phyloP scores from a whole-genome alignment of 1,139 yeast species.

The Hansenula lynferdii region DNA sequence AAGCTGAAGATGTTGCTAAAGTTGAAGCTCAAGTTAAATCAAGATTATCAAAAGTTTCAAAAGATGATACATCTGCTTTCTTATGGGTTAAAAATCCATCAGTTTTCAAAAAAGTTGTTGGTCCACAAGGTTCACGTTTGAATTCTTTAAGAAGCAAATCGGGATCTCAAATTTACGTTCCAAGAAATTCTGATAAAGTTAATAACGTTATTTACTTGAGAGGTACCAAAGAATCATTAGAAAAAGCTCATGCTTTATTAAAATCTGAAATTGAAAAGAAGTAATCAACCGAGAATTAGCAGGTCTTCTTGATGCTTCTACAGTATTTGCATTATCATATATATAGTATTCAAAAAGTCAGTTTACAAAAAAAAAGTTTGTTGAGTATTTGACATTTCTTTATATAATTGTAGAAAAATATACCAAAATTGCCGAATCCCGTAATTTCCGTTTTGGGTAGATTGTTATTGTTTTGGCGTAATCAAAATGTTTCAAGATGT shows the following conservation, averaged over 20 bases:
- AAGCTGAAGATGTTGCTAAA: constrained; percentile 28
- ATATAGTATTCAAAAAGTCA: too few relatives aligned
- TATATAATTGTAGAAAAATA: neutral
- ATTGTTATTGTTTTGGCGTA: neutral
- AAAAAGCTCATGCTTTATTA: constrained; percentile 34
- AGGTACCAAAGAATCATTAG: constrained; percentile 35
- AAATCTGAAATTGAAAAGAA: constrained; percentile 19
- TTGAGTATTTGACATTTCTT: too few relatives aligned
- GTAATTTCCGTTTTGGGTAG: neutral
- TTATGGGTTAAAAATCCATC: constrained; percentile 43
- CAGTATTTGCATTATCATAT: too few relatives aligned
- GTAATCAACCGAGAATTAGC: too few relatives aligned
- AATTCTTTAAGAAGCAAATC: constrained; percentile 56
- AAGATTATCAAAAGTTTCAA: constrained; percentile 28
- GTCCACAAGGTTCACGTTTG: constrained; percentile 71
- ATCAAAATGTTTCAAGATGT: neutral
- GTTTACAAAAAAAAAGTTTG: too few relatives aligned
- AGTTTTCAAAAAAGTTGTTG: constrained; percentile 58
- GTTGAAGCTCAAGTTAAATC: constrained; percentile 28
- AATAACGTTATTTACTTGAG: constrained; percentile 40
- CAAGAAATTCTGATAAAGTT: constrained; percentile 50
- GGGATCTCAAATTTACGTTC: constrained; percentile 58
- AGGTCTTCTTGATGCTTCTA: too few relatives aligned
- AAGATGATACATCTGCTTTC: constrained; percentile 39
- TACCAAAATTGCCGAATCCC: neutral